These are phyloP conservation scores for Passalora sequoiae DNA, from an alignment of 2,329 filamentous ascomycete genomes.

Conservation along the genomic window DNA sequence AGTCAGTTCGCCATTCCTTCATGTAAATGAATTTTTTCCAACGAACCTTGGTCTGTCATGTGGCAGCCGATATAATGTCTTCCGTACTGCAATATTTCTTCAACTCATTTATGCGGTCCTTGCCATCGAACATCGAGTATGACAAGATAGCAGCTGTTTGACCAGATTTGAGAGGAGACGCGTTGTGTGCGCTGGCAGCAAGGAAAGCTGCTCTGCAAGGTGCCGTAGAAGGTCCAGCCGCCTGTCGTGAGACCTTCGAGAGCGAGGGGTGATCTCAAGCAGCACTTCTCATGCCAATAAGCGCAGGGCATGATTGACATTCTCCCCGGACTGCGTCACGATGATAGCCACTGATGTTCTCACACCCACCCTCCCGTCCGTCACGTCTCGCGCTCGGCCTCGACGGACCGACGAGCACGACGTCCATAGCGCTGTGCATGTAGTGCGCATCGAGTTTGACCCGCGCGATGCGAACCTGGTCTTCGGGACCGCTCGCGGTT, in stretches of 20 bases:
- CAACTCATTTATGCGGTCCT: slow-evolving; percentile 3
- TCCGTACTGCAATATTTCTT: slow-evolving; percentile 12
- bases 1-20: slow-evolving; percentile 7
- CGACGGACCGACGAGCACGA: slow-evolving; percentile 16
- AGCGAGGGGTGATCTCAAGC: slow-evolving; percentile 15
- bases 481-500: slow-evolving; percentile 11
- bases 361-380: slow-evolving; percentile 9
- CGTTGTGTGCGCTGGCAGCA: slow-evolving; percentile 20
- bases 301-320: slow-evolving; percentile 17
- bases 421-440: no score
- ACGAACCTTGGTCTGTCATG: slow-evolving; percentile 3
- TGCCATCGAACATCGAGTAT: slow-evolving; percentile 10
- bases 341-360: slow-evolving; percentile 3
- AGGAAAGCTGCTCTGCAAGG: slow-evolving; percentile 22
- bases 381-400: slow-evolving; percentile 12
- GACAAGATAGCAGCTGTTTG: slow-evolving; percentile 21
- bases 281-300: slow-evolving; percentile 15
- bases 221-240: slow-evolving; percentile 17
- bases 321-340: slow-evolving; percentile 11
- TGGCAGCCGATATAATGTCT: slow-evolving; percentile 10
- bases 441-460: slow-evolving; percentile 1
- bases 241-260: slow-evolving; percentile 17
- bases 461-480: slow-evolving; percentile 22
- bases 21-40: slow-evolving; percentile 9
- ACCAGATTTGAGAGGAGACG: slow-evolving; percentile 17